phyloP scores from a whole-genome alignment of 495 filamentous ascomycete species.

The Xylaria nigripes region DNA sequence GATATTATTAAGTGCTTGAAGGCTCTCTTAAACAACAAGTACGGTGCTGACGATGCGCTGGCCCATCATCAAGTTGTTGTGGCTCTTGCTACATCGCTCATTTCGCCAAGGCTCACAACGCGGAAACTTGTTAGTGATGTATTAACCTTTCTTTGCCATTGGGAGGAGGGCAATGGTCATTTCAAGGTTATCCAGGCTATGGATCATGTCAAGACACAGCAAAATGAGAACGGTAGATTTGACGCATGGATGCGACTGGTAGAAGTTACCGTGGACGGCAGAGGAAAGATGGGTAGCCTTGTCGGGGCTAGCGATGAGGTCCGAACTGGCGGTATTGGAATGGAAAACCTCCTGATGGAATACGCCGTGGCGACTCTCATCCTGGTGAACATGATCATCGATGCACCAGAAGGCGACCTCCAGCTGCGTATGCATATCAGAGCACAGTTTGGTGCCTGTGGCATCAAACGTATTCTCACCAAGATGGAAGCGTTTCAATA shows the following conservation, averaged over 20 bases:
- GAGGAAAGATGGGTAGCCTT: slow-evolving; percentile 96
- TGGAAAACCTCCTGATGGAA: slow-evolving; percentile 99
- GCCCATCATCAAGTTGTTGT: slow-evolving; percentile 81
- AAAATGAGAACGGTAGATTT: slow-evolving; percentile 91
- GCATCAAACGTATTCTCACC: slow-evolving; percentile 83
- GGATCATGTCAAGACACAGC: slow-evolving; percentile 81
- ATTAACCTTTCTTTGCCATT: slow-evolving; percentile 93
- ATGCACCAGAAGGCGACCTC: slow-evolving; percentile 80
- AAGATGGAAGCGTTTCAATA: slow-evolving; percentile 99
- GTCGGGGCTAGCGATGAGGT: slow-evolving; percentile 96
- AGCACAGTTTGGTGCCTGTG: slow-evolving; percentile 92
- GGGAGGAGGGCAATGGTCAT: slow-evolving; percentile 91
- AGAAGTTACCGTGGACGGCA: slow-evolving; percentile 92
- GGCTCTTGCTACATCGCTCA: slow-evolving; percentile 76
- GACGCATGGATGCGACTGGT: slow-evolving; percentile 99
- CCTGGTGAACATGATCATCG: slow-evolving; percentile 92
- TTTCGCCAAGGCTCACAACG: slow-evolving; percentile 83
- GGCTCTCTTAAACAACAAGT: slow-evolving; percentile 97
- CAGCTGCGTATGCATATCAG: slow-evolving; percentile 89
- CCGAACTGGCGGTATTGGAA: slow-evolving; percentile 92
- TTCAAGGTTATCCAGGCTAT: slow-evolving; percentile 87
- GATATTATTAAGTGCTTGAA: slow-evolving; percentile 97
- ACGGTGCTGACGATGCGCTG: slow-evolving; percentile 95
- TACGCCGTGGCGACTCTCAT: slow-evolving; percentile 94
- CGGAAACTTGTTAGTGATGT: slow-evolving; percentile 95